Percentiles rank a stretch among this genome's conserved stretches.
phyloP scores from a whole-genome alignment of 345 rosid genomes.

The Hibiscus trionum region DNA sequence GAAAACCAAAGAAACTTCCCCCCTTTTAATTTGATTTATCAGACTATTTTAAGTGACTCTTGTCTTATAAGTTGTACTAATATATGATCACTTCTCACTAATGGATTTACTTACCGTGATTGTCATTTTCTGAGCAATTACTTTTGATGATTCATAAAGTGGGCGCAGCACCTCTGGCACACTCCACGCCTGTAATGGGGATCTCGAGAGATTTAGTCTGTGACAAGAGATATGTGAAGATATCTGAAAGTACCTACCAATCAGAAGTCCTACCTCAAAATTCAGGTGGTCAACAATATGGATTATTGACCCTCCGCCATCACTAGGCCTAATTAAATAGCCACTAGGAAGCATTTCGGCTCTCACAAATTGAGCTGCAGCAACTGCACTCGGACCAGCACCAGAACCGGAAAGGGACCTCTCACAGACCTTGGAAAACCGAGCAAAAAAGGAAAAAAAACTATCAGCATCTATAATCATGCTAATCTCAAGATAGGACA shows the following conservation, averaged over 20 bases:
- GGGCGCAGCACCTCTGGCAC: conserved; percentile 98
- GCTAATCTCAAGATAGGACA: background rate
- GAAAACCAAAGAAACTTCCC: background rate
- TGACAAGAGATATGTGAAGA: background rate
- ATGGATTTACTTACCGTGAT: conserved; percentile 59
- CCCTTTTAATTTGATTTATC: background rate
- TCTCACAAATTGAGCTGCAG: conserved; percentile 87
- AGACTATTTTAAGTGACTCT: background rate
- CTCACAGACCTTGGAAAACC: conserved; percentile 68
- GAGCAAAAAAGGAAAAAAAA: background rate
- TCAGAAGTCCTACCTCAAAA: conserved; percentile 55
- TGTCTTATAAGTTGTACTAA: background rate
- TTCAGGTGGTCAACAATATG: conserved; percentile 96
- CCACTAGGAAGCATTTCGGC: conserved; percentile 98
- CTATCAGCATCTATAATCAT: background rate
- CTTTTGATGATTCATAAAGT: conserved; percentile 87
- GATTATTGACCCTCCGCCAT: conserved; percentile 97
- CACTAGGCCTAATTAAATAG: conserved; percentile 89
- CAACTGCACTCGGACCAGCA: conserved; percentile 71
- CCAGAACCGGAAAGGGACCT: conserved; percentile 97
- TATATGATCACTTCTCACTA: background rate
- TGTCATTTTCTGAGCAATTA: conserved; percentile 89
- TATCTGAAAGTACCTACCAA: too few species aligned
- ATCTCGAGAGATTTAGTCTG: background rate
- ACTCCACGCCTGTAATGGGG: conserved; percentile 73